Evolutionary conservation across 2,329 filamentous ascomycete genomes (phyloP), one percentile per base, ranked within the genome.

Genomic region (Pyrenophora teres): DNA sequence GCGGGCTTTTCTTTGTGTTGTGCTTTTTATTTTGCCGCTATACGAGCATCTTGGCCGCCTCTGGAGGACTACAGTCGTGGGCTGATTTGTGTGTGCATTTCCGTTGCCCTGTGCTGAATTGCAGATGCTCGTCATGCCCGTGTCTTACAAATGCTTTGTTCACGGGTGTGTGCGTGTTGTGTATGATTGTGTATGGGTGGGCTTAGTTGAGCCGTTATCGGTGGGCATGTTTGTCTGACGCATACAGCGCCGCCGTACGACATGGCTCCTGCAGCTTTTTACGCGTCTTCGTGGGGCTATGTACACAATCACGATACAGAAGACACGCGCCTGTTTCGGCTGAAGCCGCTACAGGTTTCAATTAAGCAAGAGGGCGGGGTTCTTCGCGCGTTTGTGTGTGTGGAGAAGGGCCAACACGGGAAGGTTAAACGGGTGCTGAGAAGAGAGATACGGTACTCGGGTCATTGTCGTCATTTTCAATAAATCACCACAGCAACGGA

Each of bases 321-420:
- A 47, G 47, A 51, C 54, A 57, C 51, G 54, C 54, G 50, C 46
- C 46, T 49, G 25, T 25, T 31, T 21, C 25, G 40, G 31, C 31
- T 18, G 40, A 30, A 52, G 42, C 49, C 47, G 48, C 52, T 18
- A 16, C 36, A 40, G 38, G 54, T 57, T 57, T 57, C 51, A 46
- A 23, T 36, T 48, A 38, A 47, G 50, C 40, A 46, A 43, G 40
- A 37, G 45, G 42, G 35, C 27, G 42, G 46, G 27, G 41, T 27
- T 30, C 21, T 33, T 23, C 23, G 39, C 38, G 39, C 46, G 23
- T 25, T 25, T 25, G 23, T 25, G 23, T 25, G 23, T 25, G 23
- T 25, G 23, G 19, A 25, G 33, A 21, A 32, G 33, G 30, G 30
- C 10, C 21, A 35, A 15, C 42, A 27, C 35, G 19, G 35, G 40